Evolutionary conservation across 805 yeast species (phyloP).

Genomic region (Metschnikowia chrysomelidarum): DNA sequence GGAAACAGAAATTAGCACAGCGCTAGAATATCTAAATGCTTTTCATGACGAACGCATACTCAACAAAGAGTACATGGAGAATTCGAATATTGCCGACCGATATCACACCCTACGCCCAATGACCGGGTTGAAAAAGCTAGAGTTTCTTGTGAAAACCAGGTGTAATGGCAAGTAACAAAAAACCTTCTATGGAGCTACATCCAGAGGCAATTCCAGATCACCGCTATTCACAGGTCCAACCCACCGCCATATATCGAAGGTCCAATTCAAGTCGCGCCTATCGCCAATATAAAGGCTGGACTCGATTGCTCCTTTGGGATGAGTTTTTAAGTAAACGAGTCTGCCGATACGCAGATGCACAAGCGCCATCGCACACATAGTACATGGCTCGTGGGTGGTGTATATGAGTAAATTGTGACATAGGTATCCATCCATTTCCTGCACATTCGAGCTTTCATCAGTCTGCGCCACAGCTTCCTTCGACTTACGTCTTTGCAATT

Average conservation of each 20-base stretch:
- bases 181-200: no score
- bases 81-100: no score
- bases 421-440: slow-evolving; percentile 47
- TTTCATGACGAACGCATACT: no score
- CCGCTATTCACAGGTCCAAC: slow-evolving; percentile 28
- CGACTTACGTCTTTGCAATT: slow-evolving; percentile 38
- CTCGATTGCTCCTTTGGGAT: slow-evolving; percentile 53
- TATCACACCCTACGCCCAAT: no score
- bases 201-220: background rate
- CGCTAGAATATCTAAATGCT: no score
- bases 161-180: no score
- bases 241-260: slow-evolving; percentile 81
- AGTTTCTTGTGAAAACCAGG: no score
- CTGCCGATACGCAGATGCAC: slow-evolving; percentile 83
- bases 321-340: slow-evolving; percentile 53
- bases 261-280: slow-evolving; percentile 78
- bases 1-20: no score
- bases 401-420: slow-evolving; percentile 77
- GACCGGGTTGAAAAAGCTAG: no score
- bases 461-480: background rate
- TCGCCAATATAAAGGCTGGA: slow-evolving; percentile 73
- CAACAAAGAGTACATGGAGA: no score
- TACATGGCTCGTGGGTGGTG: slow-evolving; percentile 93
- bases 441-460: no score
- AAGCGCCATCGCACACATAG: slow-evolving; percentile 95